Evolutionary conservation across 495 filamentous ascomycete genomes (phyloP), one percentile per base, ranked within the genome.

Genomic region (Aspergillus ellipticus): DNA sequence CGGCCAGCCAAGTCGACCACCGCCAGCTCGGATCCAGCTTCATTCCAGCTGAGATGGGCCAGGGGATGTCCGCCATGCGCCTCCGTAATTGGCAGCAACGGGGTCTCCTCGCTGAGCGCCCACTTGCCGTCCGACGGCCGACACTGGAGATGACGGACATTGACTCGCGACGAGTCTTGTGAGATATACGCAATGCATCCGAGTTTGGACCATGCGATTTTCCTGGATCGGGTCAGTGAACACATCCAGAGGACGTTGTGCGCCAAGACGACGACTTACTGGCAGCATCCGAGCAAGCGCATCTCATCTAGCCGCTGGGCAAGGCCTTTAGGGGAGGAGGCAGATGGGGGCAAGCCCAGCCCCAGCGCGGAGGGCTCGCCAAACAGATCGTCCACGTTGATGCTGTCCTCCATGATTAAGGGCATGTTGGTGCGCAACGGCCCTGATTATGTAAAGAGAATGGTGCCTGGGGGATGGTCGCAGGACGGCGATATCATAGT

Each of bases 161-260:
- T 82, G 28, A 97, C 74, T 6, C 75, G 77, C 20, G 78, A 78
- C 20, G 87, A 86, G 67, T 89, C 83, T n/a, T 80, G 69, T 20
- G 85, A 81, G 61, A 97, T 87, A 53, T 85, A 85, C 26, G 93
- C 93, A 67, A 97, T 89, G 62, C 85, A 90, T 53, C 94, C 94
- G 64, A 85, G 76, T 54, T 86, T 89, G 16, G 94, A 96, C 95
- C 95, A 97, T 47, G 87, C 86, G 51, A 97, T 81, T 57, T 82
- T 86, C 61, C 91, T 96, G 61, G 13, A 51, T 2, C 29, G 17
- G 31, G 43, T 75, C 57, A 67, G 66, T n/a, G n/a, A n/a, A n/a
- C n/a, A n/a, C 29, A 22, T 41, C 43, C 4, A 51, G 22, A 43
- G 53, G 9, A 48, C 10, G 22, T 11, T 48, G 7, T 17, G 4